Evolutionary conservation across 75 land plant genomes (phyloP), one percentile per base, ranked within the genome.

Genomic region (Cunninghamia lanceolata): DNA sequence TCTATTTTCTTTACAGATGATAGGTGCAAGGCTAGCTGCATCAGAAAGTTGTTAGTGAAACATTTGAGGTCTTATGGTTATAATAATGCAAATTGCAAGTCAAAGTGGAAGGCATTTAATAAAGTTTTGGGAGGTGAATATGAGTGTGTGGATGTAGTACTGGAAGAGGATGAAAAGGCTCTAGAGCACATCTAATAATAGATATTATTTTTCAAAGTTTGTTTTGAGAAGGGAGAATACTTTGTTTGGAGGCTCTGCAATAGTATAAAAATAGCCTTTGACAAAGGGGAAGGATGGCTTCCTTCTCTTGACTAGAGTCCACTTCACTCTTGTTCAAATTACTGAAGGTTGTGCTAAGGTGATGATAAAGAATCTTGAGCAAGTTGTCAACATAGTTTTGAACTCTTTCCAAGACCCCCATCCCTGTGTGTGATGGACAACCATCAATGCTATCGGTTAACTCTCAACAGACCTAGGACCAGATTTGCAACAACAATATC

Each of bases 391-490:
- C n/a, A n/a, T n/a, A n/a, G n/a, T n/a, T n/a, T n/a, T n/a, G n/a
- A n/a, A n/a, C n/a, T n/a, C n/a, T n/a, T n/a, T n/a, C n/a, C n/a
- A n/a, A n/a, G n/a, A n/a, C n/a, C n/a, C n/a, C n/a, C n/a, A n/a
- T n/a, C n/a, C n/a, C n/a, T n/a, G n/a, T n/a, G n/a, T n/a, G n/a
- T n/a, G n/a, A n/a, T n/a, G n/a, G n/a, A n/a, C n/a, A n/a, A n/a
- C n/a, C n/a, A n/a, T n/a, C n/a, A n/a, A n/a, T n/a, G n/a, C n/a
- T n/a, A n/a, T n/a, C n/a, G n/a, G n/a, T n/a, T n/a, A n/a, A n/a
- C n/a, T n/a, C n/a, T n/a, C n/a, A n/a, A n/a, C n/a, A n/a, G n/a
- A 98, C 73, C 89, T 98, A 84, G 99, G 99, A 28, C 99, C 99
- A 17, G 96, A 96, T 82, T 81, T 98, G 89, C 99, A 98, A 85